A percentile compares a stretch with the other conserved stretches of the same genome.
Evolutionary conservation across 129 eudicot genomes (phyloP).

Genomic region (Artemisia tridentata): DNA sequence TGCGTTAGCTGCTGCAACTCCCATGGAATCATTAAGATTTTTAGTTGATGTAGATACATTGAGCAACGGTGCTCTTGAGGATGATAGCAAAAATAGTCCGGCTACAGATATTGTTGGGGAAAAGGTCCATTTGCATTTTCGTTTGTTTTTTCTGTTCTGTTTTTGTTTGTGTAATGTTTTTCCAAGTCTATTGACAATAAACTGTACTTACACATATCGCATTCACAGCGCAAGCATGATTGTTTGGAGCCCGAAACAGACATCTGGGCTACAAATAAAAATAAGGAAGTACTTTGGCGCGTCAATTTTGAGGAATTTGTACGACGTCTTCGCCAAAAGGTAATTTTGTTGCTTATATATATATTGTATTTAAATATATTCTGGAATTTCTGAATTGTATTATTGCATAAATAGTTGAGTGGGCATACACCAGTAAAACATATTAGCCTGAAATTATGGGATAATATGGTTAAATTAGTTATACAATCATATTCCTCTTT

Average conservation of each 20-base stretch:
- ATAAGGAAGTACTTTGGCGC: conserved; percentile 87
- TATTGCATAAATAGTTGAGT: no score
- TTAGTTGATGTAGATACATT: conserved; percentile 47
- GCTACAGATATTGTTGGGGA: conserved; percentile 36
- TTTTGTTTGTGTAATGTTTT: not conserved
- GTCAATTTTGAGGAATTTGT: conserved; percentile 83
- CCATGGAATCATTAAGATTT: conserved; percentile 75
- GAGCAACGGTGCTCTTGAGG: conserved; percentile 32
- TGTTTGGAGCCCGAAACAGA: conserved; percentile 28
- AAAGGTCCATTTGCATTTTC: conserved; percentile 52
- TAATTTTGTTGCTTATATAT: conserved; percentile 21
- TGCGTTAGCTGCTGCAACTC: conserved; percentile 78
- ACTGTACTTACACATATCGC: conserved; percentile 17
- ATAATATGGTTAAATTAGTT: no score
- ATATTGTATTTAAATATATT: not conserved
- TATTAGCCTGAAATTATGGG: no score
- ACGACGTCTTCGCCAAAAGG: conserved; percentile 71
- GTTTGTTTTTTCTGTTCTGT: not conserved
- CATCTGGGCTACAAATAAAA: conserved; percentile 35
- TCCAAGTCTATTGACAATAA: conserved; percentile 6
- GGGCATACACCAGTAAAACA: no score
- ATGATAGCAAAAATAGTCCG: conserved; percentile 29
- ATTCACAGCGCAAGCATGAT: conserved; percentile 48
- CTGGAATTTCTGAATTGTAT: not conserved
- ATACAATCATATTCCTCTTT: no score